Base-by-base conservation (phyloP, 1,284 basidiomycete genomes). In the Cutaneotrichosporon cutaneum region DNA sequence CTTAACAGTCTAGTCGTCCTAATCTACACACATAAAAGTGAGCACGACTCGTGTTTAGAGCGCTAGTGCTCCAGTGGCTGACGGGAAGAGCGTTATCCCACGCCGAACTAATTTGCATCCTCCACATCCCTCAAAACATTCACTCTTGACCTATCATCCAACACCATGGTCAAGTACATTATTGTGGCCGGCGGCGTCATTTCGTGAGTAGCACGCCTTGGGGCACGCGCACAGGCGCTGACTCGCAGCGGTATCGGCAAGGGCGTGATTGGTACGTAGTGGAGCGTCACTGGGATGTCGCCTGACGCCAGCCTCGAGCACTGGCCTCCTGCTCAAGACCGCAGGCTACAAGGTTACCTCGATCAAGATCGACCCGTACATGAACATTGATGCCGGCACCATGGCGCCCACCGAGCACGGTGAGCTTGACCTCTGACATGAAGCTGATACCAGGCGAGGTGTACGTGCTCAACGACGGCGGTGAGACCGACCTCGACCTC, bases 321-420 rank as follows among this genome's bases (percentile, higher is more conserved):
- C 96, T 18, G 95, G 95, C 67, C 84, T 99, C 56, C 85, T 99
- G 58, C 85, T 99, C 78, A 98, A 98, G 83, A 98, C 92, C 54
- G 87, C 89, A 35, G 95, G 95, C 51, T 84, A 96, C 68, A 95
- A 94, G 80, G 95, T 98, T 73, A 99, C 96, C 2, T 90, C 96
- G 27, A 98, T 99, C 84, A 99, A 99, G 83, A 98, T 99, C 72
- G 95, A 99, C 80, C 95, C 95, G 24, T 99, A 99, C 78, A 98
- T 99, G 94, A 99, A 99, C 83, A 97, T 99, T 73, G 95, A 99
- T 85, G 96, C 95, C 39, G 96, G 96, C 48, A 98, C 95, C 33
- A 99, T 99, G 95, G 87, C 93, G 47, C 96, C 95, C 14, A 96
- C 94, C 36, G 95, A 99, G 81, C 95, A 99, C 78, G 96, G 94